These are phyloP conservation scores for Leishmania major DNA, from an alignment of 208 protist species.

Conservation along the genomic window DNA sequence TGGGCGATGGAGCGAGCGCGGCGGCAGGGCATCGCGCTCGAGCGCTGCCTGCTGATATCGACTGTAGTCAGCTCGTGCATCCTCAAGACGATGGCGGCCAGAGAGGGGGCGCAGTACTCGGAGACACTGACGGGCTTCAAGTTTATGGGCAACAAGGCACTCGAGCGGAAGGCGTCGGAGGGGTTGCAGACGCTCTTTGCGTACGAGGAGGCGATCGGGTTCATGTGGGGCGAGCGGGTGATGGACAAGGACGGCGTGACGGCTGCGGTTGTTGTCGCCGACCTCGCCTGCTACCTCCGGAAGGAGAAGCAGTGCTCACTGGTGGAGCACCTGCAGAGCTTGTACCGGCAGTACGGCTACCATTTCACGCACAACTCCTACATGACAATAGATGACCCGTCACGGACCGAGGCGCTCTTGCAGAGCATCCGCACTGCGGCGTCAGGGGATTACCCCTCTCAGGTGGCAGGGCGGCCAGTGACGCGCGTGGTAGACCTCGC, in stretches of 20 bases:
- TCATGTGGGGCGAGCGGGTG: constrained; percentile 90
- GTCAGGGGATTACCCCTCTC: constrained; percentile 46
- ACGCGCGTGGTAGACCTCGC: constrained; percentile 90
- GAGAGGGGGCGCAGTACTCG: constrained; percentile 91
- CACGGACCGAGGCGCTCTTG: constrained; percentile 85
- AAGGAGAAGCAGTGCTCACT: constrained; percentile 40
- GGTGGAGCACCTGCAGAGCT: constrained; percentile 48
- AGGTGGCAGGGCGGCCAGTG: constrained; percentile 64
- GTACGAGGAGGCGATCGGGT: constrained; percentile 98
- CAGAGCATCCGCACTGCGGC: constrained; percentile 56
- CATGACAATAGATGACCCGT: constrained; percentile 88
- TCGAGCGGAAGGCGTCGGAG: constrained; percentile 40
- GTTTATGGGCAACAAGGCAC: constrained; percentile 95
- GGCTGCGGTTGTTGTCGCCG: constrained; percentile 89
- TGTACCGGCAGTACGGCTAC: constrained; percentile 91
- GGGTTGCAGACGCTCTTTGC: constrained; percentile 73
- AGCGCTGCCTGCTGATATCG: constrained; percentile 60
- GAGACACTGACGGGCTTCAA: constrained; percentile 99
- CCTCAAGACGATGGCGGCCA: constrained; percentile 90
- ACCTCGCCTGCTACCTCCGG: constrained; percentile 86
- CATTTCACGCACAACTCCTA: constrained; percentile 94
- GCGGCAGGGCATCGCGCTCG: constrained; percentile 34
- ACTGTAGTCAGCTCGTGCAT: constrained; percentile 90
- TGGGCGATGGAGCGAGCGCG: constrained; percentile 89
- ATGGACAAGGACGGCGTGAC: constrained; percentile 98